Evolutionary conservation across 2,329 filamentous ascomycete species (phyloP), one percentile per base, ranked within the genome.

Genomic region (Cladosporium phlei): DNA sequence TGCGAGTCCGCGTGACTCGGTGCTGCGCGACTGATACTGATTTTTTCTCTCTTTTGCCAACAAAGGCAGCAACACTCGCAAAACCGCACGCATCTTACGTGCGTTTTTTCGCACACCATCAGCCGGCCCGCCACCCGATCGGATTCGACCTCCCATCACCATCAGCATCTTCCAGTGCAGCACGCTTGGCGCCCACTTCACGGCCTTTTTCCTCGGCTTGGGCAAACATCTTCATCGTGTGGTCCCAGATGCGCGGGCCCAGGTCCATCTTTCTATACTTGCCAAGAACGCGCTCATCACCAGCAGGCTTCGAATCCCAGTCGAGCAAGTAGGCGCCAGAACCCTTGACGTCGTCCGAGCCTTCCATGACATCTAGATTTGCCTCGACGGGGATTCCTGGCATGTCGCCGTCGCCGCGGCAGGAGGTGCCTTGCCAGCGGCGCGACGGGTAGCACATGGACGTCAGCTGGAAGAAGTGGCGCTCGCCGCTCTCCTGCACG

Each of bases 381-480:
- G 60, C 56, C 1, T 61, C 60, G 0, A 58, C 39, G 1, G 59
- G 57, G 5, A 66, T 53, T 5, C 63, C 63, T 2, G 45, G 45
- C 22, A 51, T 54, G 5, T 46, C 50, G 14, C 60, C 59, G 2
- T 55, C 42, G 20, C 38, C 25, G 1, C 42, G 30, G 22, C 42
- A 45, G 17, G 42, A 45, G 1, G 42, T 27, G 22, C 24, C 17
- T 29, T 45, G 42, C 42, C 42, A 45, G 16, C 25, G 25, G n/a
- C 22, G 27, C 2, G 59, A 33, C 3, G 62, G 63, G 47, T 66
- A 67, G 53, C 59, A 64, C 30, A 57, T 51, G 42, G 56, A 62
- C 3, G 62, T 66, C 37, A 66, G 61, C 38, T 66, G 63, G 49
- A 71, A 75, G 40, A 73, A 51, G 55, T 74, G 70, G 12, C 73